Percentiles rank a stretch among this genome's conserved stretches.
Evolutionary conservation across 2,329 filamentous ascomycete genomes (phyloP).

Genomic region (Verticillium alfalfae): DNA sequence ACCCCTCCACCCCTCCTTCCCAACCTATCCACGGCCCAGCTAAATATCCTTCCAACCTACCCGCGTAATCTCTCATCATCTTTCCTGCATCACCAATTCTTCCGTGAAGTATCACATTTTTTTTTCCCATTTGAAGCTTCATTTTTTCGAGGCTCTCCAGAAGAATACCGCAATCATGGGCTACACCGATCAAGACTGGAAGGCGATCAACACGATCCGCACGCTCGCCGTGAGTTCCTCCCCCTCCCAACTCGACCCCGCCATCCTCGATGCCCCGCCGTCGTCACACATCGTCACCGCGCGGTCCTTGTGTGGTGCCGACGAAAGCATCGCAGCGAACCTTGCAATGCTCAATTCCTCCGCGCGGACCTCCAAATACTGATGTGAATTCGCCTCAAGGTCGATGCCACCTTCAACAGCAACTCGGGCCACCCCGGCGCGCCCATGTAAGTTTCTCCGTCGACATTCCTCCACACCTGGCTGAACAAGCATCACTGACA

Average conservation of each 20-base stretch:
- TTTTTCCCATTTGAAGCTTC: neutral
- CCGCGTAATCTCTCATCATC: neutral
- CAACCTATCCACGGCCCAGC: neutral
- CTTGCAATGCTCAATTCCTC: neutral
- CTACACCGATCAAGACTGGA: slow-evolving; percentile 80
- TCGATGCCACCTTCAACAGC: slow-evolving; percentile 92
- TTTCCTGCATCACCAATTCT: neutral
- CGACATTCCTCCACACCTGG: neutral
- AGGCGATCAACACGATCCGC: slow-evolving; percentile 98
- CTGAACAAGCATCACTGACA: neutral
- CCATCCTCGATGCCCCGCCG: slow-evolving; percentile 16
- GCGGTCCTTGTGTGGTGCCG: neutral
- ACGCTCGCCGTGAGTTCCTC: slow-evolving; percentile 75
- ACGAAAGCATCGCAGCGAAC: neutral
- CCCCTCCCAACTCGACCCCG: slow-evolving; percentile 23
- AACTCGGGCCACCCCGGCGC: slow-evolving; percentile 99
- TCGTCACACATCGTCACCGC: slow-evolving; percentile 1
- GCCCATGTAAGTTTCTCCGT: slow-evolving; percentile 64
- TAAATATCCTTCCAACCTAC: neutral
- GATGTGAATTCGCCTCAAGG: slow-evolving; percentile 46
- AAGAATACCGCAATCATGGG: slow-evolving; percentile 59
- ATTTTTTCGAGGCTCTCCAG: slow-evolving; percentile 6
- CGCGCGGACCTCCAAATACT: slow-evolving; percentile 11
- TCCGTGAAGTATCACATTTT: neutral
- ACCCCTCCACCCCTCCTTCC: neutral